These are phyloP conservation scores for Nemania serpens DNA, from an alignment of 2,329 filamentous ascomycete species.

Conservation along the genomic window DNA sequence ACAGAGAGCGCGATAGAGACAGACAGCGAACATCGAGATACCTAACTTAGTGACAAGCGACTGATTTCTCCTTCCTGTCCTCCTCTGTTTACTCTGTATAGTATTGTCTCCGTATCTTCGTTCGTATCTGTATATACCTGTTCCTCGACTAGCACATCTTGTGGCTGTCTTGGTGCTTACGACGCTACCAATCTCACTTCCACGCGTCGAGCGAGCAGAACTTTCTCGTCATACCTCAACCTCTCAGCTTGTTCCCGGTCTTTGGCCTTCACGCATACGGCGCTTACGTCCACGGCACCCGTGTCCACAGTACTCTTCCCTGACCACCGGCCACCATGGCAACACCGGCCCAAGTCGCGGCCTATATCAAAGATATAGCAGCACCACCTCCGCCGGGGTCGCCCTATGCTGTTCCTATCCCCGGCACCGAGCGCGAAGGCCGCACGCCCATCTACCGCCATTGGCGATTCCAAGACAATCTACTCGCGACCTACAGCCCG, in stretches of 20 bases:
- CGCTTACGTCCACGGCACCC: slow-evolving; percentile 1
- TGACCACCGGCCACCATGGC: slow-evolving; percentile 24
- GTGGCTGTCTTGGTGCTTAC: not conserved
- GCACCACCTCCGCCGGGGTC: slow-evolving; percentile 71
- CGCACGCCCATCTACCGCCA: slow-evolving; percentile 82
- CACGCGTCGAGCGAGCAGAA: no score
- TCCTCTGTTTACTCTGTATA: no score
- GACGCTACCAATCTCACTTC: no score
- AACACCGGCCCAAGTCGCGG: slow-evolving; percentile 43
- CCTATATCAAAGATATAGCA: slow-evolving; percentile 58
- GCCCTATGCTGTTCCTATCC: slow-evolving; percentile 78
- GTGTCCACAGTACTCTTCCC: slow-evolving; percentile 1
- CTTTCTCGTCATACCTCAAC: slow-evolving; percentile 9
- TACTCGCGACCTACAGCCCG: slow-evolving; percentile 75
- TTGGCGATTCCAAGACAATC: slow-evolving; percentile 74
- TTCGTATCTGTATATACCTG: no score
- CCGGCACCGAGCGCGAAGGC: slow-evolving; percentile 73
- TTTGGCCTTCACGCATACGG: not conserved
- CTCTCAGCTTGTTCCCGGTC: no score
- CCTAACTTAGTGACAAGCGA: no score
- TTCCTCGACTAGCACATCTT: not conserved
- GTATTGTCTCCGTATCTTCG: no score
- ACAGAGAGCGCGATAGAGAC: no score
- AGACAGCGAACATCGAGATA: no score
- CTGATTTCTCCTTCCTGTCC: no score